Percentiles rank a stretch among this genome's conserved stretches.
These are phyloP conservation scores for Colletotrichum sp. DNA, from an alignment of 2,329 filamentous ascomycete species.

Conservation along the genomic window DNA sequence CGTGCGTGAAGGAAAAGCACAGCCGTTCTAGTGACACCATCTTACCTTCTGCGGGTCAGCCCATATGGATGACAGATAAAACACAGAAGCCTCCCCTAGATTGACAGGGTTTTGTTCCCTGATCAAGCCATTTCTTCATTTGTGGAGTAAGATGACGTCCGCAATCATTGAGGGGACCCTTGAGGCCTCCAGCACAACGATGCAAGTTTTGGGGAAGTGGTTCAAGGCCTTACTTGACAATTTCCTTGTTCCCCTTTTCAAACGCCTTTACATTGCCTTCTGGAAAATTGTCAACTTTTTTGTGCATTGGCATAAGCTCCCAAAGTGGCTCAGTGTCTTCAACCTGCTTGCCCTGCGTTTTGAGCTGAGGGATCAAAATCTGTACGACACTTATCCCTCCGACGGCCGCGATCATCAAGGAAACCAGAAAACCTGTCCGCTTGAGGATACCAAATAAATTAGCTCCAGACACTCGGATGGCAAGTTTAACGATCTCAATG, in stretches of 20 bases:
- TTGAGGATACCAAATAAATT: background rate
- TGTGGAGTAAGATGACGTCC: background rate
- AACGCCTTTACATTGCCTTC: background rate
- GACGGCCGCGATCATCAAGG: background rate
- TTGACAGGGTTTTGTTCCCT: background rate
- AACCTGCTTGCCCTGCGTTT: slow-evolving; percentile 37
- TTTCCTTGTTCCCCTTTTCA: background rate
- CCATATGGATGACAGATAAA: background rate
- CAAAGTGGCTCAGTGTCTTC: slow-evolving; percentile 40
- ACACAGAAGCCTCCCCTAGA: background rate
- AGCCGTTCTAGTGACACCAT: background rate
- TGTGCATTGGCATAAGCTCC: slow-evolving; percentile 46
- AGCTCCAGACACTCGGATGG: background rate
- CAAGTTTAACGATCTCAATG: background rate
- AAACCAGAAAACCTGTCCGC: background rate
- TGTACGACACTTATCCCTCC: background rate
- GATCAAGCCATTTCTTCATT: background rate
- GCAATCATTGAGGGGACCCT: background rate
- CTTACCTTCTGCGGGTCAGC: background rate
- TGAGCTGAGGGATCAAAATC: background rate
- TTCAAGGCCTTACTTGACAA: background rate
- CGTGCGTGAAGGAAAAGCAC: background rate
- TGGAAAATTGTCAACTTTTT: slow-evolving; percentile 35
- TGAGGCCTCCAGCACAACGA: background rate
- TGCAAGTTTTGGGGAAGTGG: background rate